These are phyloP conservation scores for Taiozyma sp. DNA, from an alignment of 1,139 yeast species.

Conservation along the genomic window DNA sequence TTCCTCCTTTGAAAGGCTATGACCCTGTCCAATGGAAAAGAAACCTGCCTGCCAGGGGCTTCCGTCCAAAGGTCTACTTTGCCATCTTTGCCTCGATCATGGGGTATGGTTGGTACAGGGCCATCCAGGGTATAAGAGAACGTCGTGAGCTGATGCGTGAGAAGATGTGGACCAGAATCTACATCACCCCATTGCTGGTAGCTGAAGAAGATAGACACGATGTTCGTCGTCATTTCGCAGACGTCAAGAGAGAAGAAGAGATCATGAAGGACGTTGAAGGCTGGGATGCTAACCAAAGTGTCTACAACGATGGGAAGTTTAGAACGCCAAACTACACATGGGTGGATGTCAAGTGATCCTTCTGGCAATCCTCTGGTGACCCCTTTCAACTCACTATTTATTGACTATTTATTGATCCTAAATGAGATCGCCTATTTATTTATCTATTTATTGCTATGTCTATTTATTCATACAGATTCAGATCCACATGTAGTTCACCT, in stretches of 20 bases:
- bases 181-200: conserved; percentile 65
- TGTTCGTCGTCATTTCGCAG: conserved; percentile 67
- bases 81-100: conserved; percentile 58
- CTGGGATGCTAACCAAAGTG: conserved; percentile 46
- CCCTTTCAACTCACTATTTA: neutral
- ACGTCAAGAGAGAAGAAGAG: conserved; percentile 63
- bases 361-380: too few relatives aligned
- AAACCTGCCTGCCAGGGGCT: conserved; percentile 79
- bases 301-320: conserved; percentile 36
- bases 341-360: conserved; percentile 8
- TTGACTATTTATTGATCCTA: neutral
- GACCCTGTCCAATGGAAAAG: conserved; percentile 89
- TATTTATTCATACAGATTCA: neutral
- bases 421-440: too few relatives aligned
- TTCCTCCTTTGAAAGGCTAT: conserved; percentile 86
- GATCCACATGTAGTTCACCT: too few relatives aligned
- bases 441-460: neutral
- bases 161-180: conserved; percentile 70
- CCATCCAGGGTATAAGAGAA: conserved; percentile 66
- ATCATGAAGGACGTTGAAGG: conserved; percentile 54
- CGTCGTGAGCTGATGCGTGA: conserved; percentile 74
- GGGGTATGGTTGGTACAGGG: conserved; percentile 67
- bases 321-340: conserved; percentile 18
- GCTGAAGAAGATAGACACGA: conserved; percentile 82
- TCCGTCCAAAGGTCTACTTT: conserved; percentile 69